Base-by-base conservation (phyloP, 2,329 filamentous ascomycete genomes). In the Colletotrichum kahawae region DNA sequence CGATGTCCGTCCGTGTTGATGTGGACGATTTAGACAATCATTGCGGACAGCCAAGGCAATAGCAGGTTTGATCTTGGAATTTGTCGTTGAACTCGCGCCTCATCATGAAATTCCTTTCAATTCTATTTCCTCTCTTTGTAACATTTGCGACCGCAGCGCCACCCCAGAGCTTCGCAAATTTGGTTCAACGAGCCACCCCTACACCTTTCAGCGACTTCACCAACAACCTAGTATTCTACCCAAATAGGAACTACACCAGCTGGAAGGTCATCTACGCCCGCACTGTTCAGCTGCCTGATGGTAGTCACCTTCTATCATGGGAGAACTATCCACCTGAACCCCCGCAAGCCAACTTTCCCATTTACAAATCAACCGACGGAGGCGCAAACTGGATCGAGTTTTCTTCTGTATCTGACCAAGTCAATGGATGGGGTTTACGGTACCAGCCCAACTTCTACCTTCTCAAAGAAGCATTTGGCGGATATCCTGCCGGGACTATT, bases 391-490 rank as follows among this genome's bases (percentile, higher is more conserved):
- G 93, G 93, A 85, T 86, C 18, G 88, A 93, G 80, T 85, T 93
- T 64, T 90, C 91, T 4, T 87, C 87, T 18, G 90, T 95, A 12
- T 85, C 90, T 12, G 93, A 95, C 80, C 87, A 89, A 64, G 90
- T 89, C 34, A 92, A 93, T 77, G 88, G 88, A 43, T 91, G 90
- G 85, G 93, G 93, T 27, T 81, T 94, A 67, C 88, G 92, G 31
- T 94, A 94, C 79, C 93, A 95, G 79, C 93, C 93, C 0, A 90
- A 90, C 81, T 85, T 95, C 18, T 94, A 93, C 79, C 87, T 91
- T 76, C 87, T 95, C 5, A 89, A 91, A 0, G 84, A 89, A 57
- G 81, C 83, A 4, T 85, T 94, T 64, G 93, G 89, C 27, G 84
- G 87, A 2, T 94, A 88, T 79, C 83, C 87, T 1, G 88, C 88